Evolutionary conservation across 2,329 filamentous ascomycete genomes (phyloP).

Genomic region (Rosellinia necatrix): DNA sequence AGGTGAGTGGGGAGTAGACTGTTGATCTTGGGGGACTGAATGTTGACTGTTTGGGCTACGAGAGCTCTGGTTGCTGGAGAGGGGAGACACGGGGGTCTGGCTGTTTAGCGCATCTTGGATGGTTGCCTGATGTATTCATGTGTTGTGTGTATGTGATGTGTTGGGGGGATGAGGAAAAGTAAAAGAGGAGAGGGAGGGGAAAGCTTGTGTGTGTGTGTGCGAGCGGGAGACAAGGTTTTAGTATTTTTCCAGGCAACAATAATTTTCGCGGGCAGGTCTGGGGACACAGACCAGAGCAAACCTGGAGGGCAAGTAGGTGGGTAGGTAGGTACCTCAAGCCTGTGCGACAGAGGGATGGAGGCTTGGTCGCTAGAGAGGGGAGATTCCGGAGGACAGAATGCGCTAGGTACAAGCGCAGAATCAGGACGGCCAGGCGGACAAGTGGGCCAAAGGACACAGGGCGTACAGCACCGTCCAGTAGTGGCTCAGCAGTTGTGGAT

Average conservation of each 20-base stretch:
- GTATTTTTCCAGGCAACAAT: constrained; percentile 42
- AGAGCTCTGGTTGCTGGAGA: constrained; percentile 40
- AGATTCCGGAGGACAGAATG: constrained; percentile 2
- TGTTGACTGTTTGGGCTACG: constrained; percentile 54
- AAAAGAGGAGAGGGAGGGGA: constrained; percentile 38
- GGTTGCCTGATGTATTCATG: constrained; percentile 44
- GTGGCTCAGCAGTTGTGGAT: neutral
- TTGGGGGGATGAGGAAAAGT: constrained; percentile 44
- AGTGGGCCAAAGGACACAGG: constrained; percentile 13
- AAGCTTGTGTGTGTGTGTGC: constrained; percentile 32
- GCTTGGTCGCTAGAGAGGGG: no score
- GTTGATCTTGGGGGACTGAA: constrained; percentile 53
- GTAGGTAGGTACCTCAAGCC: neutral
- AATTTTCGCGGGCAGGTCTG: constrained; percentile 4
- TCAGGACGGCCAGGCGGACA: constrained; percentile 9
- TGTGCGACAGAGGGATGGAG: neutral
- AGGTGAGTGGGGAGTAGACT: constrained; percentile 53
- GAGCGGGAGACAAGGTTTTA: constrained; percentile 34
- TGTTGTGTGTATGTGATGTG: constrained; percentile 38
- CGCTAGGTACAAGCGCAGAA: constrained; percentile 24
- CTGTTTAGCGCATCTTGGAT: constrained; percentile 64
- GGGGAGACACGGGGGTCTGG: constrained; percentile 42
- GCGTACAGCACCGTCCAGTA: constrained; percentile 2
- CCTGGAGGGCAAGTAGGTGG: constrained; percentile 3
- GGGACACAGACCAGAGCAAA: constrained; percentile 1